Evolutionary conservation across 1,284 basidiomycete species (phyloP), one percentile per base, ranked within the genome.

Genomic region (Hypsizygus ulmarius): DNA sequence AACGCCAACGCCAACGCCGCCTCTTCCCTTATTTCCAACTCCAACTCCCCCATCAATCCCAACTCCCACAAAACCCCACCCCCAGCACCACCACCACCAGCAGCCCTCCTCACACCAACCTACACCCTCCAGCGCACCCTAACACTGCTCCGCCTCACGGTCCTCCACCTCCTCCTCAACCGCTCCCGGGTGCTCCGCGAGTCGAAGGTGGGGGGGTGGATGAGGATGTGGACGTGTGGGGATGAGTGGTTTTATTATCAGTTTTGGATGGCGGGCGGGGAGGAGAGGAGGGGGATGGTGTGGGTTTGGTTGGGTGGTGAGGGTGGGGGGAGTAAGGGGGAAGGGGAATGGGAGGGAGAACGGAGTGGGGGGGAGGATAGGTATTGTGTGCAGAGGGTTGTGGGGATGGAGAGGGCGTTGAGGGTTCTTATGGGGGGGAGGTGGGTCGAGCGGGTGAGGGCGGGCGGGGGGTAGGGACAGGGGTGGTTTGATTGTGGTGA

Each of bases 241-340:
- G 45, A 55, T 9, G 63, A 67, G 6, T 76, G 73, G 73, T 76
- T 60, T 41, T 78, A 77, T 51, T 78, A 78, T 51, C 70, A 78
- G 49, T 79, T 70, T 51, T 77, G 69, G 63, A 55, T 79, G 5
- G 69, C 73, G 3, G 49, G 54, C 9, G 45, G 50, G 2, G 46
- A 33, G 7, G 70, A 47, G 46, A 9, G 50, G 15, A n/a, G 41
- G 38, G 19, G 41, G 44, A 19, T 32, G 43, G 27, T 21, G 46
- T 5, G 39, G 19, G 28, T 32, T 25, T 19, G 14, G 35, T n/a
- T n/a, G n/a, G n/a, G n/a, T n/a, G n/a, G 25, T 6, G 32, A 2
- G 25, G 39, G 35, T 15, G 35, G 14, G 38, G 21, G 27, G 27
- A 27, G 15, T 12, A 33, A 27, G 27, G 5, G 11, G 14, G 21